Evolutionary conservation across 768 basidiomycete genomes (phyloP).

Genomic region (Auricularia cornea): DNA sequence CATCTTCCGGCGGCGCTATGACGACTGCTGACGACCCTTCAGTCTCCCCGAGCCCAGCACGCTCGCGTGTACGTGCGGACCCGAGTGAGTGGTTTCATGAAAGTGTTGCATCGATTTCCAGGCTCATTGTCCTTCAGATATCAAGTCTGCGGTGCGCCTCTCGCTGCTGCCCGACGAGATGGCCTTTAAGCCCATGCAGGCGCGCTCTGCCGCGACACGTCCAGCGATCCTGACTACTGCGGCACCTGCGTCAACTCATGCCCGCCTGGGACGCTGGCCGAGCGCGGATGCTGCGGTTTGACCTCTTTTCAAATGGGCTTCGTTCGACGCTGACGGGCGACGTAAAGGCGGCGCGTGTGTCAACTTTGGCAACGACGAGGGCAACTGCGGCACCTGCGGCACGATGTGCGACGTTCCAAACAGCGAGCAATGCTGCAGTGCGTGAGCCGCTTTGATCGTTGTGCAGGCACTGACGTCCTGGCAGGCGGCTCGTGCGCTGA

Average conservation of each 20-base stretch:
- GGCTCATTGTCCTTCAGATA: neutral
- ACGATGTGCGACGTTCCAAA: neutral
- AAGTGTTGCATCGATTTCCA: too few relatives aligned
- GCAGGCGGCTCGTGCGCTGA: too few relatives aligned
- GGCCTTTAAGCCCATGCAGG: neutral
- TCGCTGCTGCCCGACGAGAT: neutral
- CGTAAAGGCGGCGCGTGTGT: neutral
- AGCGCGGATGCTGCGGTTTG: neutral
- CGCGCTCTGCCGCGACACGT: neutral
- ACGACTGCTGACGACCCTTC: neutral
- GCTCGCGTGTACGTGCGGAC: neutral
- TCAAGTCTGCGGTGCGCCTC: neutral
- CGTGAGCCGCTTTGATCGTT: neutral
- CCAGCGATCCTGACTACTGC: neutral
- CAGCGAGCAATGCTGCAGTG: neutral
- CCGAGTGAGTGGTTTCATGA: neutral
- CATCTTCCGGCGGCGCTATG: too few relatives aligned
- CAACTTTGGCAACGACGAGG: neutral
- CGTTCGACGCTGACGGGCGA: neutral
- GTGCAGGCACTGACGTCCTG: too few relatives aligned
- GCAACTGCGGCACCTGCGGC: neutral
- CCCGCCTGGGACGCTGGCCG: neutral
- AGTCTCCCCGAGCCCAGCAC: neutral
- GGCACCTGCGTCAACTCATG: neutral
- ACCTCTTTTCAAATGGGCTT: neutral